A percentile compares a stretch with the other conserved stretches of the same genome.
phyloP scores from a whole-genome alignment of 371 early-diverging fungal genomes.

The Mortierella sp. region DNA sequence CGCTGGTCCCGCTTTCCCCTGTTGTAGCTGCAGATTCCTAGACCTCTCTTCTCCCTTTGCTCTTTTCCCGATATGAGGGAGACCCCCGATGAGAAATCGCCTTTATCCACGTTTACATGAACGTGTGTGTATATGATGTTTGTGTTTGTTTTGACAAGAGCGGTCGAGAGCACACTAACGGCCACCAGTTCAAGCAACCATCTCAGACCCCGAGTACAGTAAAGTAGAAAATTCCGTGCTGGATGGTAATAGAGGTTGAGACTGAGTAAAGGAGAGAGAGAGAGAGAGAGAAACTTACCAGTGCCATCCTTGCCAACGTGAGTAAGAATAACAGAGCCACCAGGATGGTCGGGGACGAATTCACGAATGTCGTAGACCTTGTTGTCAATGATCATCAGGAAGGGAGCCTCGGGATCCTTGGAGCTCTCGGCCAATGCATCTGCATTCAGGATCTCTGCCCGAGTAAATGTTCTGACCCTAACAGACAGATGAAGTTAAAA shows the following conservation, averaged over 20 bases:
- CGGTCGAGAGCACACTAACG: too few species aligned
- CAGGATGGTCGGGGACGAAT: conserved; percentile 87
- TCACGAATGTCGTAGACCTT: conserved; percentile 90
- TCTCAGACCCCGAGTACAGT: too few species aligned
- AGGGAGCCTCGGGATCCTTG: conserved; percentile 60
- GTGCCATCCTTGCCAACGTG: conserved; percentile 88
- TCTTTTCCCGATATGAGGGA: background rate
- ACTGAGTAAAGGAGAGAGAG: background rate
- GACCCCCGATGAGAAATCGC: too few species aligned
- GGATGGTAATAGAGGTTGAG: background rate
- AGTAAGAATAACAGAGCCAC: conserved; percentile 79
- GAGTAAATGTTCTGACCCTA: conserved; percentile 46
- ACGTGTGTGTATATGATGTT: too few species aligned
- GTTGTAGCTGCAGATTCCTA: too few species aligned
- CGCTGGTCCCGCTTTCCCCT: too few species aligned
- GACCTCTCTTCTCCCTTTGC: background rate
- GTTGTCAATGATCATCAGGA: conserved; percentile 76
- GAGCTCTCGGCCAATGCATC: conserved; percentile 41
- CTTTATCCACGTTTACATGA: too few species aligned
- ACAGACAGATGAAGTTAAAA: conserved; percentile 8
- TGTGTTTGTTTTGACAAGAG: too few species aligned
- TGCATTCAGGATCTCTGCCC: conserved; percentile 49
- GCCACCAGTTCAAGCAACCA: too few species aligned
- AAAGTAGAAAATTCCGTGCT: too few species aligned
- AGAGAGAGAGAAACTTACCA: conserved; percentile 59